A percentile compares a stretch with the other conserved stretches of the same genome.
phyloP scores from a whole-genome alignment of 2,329 filamentous ascomycete genomes.

The Fusarium floridanum region DNA sequence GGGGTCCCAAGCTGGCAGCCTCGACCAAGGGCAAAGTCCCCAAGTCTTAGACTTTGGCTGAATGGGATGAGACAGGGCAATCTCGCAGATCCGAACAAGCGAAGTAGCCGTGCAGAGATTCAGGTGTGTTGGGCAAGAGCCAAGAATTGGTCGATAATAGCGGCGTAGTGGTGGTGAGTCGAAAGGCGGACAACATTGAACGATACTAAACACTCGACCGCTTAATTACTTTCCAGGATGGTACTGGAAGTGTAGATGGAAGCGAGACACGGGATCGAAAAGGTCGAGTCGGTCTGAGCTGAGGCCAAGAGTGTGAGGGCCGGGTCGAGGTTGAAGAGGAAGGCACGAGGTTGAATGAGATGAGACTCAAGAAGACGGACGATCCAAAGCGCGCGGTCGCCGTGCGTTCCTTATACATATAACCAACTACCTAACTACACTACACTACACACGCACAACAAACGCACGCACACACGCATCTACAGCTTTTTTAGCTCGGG shows the following conservation, averaged over 20 bases:
- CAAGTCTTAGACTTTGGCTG: slow-evolving; percentile 30
- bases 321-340: slow-evolving; percentile 16
- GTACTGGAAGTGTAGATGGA: slow-evolving; percentile 3
- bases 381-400: slow-evolving; percentile 21
- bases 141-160: slow-evolving; percentile 26
- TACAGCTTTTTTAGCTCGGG: slow-evolving; percentile 3
- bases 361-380: slow-evolving; percentile 20
- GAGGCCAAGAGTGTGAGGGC: slow-evolving; percentile 3
- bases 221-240: slow-evolving; percentile 17
- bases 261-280: slow-evolving; percentile 11
- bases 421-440: neutral
- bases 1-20: slow-evolving; percentile 1
- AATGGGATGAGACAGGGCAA: slow-evolving; percentile 36
- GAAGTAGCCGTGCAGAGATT: slow-evolving; percentile 5
- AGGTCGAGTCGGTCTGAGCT: neutral
- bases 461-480: neutral
- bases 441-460: neutral
- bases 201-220: slow-evolving; percentile 8
- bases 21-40: slow-evolving; percentile 23
- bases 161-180: slow-evolving; percentile 23
- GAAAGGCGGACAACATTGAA: slow-evolving; percentile 31
- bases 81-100: slow-evolving; percentile 29
- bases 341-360: slow-evolving; percentile 9
- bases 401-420: slow-evolving; percentile 40
- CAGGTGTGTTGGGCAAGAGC: slow-evolving; percentile 22